Percentiles rank a stretch among this genome's conserved stretches.
phyloP scores from a whole-genome alignment of 129 eudicot species.

The Calendula officinalis region DNA sequence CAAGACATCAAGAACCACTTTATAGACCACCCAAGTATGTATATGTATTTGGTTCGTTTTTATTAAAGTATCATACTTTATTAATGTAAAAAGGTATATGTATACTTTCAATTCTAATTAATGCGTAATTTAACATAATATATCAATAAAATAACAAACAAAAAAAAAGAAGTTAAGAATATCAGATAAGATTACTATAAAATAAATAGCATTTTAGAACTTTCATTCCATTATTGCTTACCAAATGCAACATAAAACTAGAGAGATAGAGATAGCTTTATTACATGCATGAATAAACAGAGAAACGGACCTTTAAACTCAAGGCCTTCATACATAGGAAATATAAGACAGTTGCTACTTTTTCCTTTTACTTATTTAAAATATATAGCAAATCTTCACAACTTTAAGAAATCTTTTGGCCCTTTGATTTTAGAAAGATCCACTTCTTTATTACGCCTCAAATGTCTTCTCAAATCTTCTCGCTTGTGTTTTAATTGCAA shows the following conservation, averaged over 20 bases:
- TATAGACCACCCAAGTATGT: too few relatives aligned
- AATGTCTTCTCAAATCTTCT: not conserved
- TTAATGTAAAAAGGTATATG: not conserved
- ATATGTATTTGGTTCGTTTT: too few relatives aligned
- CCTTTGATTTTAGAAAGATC: constrained; percentile 12
- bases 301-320: not conserved
- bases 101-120: not conserved
- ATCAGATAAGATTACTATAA: not conserved
- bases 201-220: too few relatives aligned
- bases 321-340: not conserved
- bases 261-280: too few relatives aligned
- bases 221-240: not conserved
- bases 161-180: too few relatives aligned
- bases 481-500: constrained; percentile 2
- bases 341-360: not conserved
- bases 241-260: not conserved
- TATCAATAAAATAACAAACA: not conserved
- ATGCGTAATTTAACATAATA: too few relatives aligned
- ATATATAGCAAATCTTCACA: not conserved
- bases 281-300: not conserved
- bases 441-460: not conserved
- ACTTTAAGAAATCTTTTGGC: constrained; percentile 15
- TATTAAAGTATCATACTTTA: too few relatives aligned
- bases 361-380: too few relatives aligned
- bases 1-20: too few relatives aligned